These are phyloP conservation scores for Yamagishiella unicocca DNA, from an alignment of 139 green algal genomes.

Conservation along the genomic window DNA sequence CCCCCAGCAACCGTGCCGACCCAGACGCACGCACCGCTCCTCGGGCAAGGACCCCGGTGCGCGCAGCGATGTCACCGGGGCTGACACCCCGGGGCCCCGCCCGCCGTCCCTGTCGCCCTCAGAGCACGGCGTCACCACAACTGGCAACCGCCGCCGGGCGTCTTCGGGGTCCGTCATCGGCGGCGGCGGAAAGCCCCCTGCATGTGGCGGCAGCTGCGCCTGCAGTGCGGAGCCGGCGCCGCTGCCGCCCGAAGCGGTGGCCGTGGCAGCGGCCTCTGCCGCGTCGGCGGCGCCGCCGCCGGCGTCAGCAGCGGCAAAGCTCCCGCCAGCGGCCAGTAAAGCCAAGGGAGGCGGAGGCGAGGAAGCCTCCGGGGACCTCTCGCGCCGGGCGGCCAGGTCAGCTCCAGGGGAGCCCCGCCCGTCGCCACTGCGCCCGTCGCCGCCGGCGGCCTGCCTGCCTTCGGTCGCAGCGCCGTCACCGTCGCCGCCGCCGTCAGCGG, in stretches of 20 bases:
- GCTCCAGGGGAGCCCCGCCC: not conserved
- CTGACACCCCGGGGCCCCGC: no score
- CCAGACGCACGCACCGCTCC: no score
- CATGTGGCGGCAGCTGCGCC: not conserved
- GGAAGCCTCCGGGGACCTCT: constrained; percentile 12
- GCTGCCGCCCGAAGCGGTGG: not conserved
- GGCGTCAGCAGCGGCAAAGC: not conserved
- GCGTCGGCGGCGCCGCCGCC: not conserved
- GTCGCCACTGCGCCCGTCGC: not conserved
- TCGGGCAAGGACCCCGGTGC: no score
- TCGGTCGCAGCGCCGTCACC: not conserved
- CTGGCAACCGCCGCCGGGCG: no score
- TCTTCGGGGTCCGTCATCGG: no score
- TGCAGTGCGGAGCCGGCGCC: not conserved
- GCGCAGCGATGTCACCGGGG: no score
- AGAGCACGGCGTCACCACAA: no score
- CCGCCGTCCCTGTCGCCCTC: no score
- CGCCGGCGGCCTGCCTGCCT: not conserved
- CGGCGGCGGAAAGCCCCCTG: no score
- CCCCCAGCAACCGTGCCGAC: no score
- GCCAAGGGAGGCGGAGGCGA: not conserved
- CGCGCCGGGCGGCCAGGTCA: not conserved
- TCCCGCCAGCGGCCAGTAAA: not conserved
- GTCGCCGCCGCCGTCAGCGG: not conserved
- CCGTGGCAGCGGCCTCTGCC: not conserved